Evolutionary conservation across 2,329 filamentous ascomycete genomes (phyloP).

Genomic region (Sporothrix mexicana): DNA sequence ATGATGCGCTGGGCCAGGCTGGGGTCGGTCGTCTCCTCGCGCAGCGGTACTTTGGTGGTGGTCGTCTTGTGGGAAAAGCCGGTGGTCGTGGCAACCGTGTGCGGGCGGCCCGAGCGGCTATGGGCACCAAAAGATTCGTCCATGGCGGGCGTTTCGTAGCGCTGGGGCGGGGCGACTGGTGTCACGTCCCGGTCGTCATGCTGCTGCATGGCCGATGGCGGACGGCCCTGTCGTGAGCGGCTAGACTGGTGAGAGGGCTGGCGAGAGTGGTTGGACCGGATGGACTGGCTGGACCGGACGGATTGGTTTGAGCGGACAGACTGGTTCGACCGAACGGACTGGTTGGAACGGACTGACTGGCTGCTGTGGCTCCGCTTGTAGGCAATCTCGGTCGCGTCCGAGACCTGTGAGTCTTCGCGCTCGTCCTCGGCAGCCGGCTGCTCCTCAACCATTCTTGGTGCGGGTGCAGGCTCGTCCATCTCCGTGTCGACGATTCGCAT

Average conservation of each 20-base stretch:
- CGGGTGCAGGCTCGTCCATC: neutral
- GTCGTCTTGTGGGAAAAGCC: constrained; percentile 56
- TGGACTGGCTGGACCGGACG: neutral
- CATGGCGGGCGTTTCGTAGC: constrained; percentile 23
- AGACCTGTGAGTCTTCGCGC: neutral
- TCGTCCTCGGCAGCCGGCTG: neutral
- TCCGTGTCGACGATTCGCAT: constrained; percentile 18
- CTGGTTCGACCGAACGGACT: neutral
- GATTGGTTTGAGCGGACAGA: neutral
- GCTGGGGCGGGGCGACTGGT: constrained; percentile 8
- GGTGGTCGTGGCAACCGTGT: constrained; percentile 50
- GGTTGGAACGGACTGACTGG: neutral
- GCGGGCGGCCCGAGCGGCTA: constrained; percentile 46
- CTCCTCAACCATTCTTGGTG: neutral
- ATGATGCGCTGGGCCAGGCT: constrained; percentile 53
- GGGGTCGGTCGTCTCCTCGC: constrained; percentile 52
- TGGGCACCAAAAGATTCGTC: constrained; percentile 24
- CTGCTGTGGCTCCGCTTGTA: neutral
- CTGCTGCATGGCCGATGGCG: neutral
- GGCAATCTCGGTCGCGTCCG: constrained; percentile 14
- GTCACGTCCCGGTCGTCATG: neutral
- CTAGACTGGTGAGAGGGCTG: neutral
- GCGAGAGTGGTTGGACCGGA: neutral
- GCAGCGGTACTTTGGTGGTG: constrained; percentile 59
- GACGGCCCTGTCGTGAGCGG: constrained; percentile 16